Percentiles rank a stretch among this genome's conserved stretches.
Conservation (phyloP, 1,284 basidiomycete species). For the Irpex lacteus region DNA sequence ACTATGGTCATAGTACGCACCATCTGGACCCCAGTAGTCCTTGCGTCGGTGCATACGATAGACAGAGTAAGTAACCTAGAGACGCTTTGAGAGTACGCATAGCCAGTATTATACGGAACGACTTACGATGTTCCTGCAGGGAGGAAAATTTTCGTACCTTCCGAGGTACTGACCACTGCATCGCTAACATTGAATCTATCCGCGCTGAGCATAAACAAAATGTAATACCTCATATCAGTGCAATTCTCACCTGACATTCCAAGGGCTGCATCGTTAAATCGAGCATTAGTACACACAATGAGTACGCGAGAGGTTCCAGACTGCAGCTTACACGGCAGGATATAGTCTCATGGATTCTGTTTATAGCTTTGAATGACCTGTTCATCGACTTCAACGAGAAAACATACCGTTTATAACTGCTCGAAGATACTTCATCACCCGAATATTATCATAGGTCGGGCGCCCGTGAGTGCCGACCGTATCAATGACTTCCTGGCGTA, state of each 20-base stretch:
- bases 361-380: not conserved
- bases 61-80: slow-evolving; percentile 20
- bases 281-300: too few relatives aligned
- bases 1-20: slow-evolving; percentile 1
- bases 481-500: slow-evolving; percentile 41
- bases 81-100: not conserved
- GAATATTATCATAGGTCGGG: slow-evolving; percentile 39
- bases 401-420: slow-evolving; percentile 30
- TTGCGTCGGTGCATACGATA: slow-evolving; percentile 28
- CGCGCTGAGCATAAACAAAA: too few relatives aligned
- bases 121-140: slow-evolving; percentile 21
- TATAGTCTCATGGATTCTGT: slow-evolving; percentile 31
- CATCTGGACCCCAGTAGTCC: slow-evolving; percentile 30
- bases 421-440: slow-evolving; percentile 35
- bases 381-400: not conserved
- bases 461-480: slow-evolving; percentile 29
- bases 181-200: slow-evolving; percentile 16
- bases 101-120: not conserved
- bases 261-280: slow-evolving; percentile 18
- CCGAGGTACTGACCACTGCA: slow-evolving; percentile 19
- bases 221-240: too few relatives aligned
- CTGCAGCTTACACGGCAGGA: slow-evolving; percentile 31
- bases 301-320: too few relatives aligned
- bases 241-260: slow-evolving; percentile 21
- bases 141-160: slow-evolving; percentile 24